A percentile compares a stretch with the other conserved stretches of the same genome.
Conservation (phyloP, 2,329 filamentous ascomycete genomes). For the Cladosporium sp. region DNA sequence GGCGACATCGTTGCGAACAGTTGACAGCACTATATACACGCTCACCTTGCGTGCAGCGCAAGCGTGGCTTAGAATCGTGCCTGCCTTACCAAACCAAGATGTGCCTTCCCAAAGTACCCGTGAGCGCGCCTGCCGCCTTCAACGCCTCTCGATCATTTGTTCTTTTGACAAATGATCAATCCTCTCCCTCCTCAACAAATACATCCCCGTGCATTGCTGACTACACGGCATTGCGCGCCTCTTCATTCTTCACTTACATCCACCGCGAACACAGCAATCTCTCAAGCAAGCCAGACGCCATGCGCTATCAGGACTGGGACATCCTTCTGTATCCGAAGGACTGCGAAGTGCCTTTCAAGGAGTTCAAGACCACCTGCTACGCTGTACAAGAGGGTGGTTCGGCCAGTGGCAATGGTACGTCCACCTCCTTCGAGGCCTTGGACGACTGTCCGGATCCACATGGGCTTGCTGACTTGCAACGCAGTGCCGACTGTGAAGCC, state of each 20-base stretch:
- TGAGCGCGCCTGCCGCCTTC: constrained; percentile 1
- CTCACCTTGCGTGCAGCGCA: not conserved
- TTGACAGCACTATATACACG: not conserved
- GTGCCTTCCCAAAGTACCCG: not conserved
- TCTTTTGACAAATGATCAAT: not conserved
- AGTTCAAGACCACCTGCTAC: constrained; percentile 79
- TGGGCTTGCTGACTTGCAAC: not conserved
- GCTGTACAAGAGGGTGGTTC: constrained; percentile 49
- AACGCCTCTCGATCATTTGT: not conserved
- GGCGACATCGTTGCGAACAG: not conserved
- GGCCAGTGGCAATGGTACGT: not conserved
- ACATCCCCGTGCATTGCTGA: not conserved
- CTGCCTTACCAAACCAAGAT: not conserved
- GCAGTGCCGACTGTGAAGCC: constrained; percentile 20
- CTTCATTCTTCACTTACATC: constrained; percentile 15
- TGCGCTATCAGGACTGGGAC: constrained; percentile 88
- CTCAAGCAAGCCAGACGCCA: constrained; percentile 39
- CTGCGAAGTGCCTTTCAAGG: constrained; percentile 64
- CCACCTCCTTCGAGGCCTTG: not conserved
- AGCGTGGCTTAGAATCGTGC: not conserved
- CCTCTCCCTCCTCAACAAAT: not conserved
- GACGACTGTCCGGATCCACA: not conserved
- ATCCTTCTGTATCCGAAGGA: constrained; percentile 71
- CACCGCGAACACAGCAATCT: not conserved
- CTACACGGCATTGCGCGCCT: not conserved